Conservation (phyloP, 306 rosid species). For the Castanea crenata region DNA sequence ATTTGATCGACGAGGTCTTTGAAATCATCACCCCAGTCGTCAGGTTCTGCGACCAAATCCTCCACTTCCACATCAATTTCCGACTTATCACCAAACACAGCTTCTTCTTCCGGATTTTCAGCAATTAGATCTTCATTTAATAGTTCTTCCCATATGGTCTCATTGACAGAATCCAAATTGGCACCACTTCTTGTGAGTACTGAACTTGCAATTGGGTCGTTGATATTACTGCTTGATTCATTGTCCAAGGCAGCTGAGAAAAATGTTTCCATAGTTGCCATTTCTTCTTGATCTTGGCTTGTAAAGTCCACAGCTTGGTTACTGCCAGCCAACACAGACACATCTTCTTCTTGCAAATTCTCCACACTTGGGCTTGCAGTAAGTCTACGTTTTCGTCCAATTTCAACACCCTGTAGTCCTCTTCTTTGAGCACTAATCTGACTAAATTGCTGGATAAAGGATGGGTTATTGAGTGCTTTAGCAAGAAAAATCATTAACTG, state of each 20-base stretch:
- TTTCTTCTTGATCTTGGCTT: constrained; percentile 38
- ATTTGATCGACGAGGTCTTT: constrained; percentile 70
- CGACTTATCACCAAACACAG: constrained; percentile 39
- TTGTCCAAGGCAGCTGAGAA: constrained; percentile 42
- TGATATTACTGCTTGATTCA: constrained; percentile 47
- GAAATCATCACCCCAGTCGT: constrained; percentile 67
- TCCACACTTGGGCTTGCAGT: constrained; percentile 52
- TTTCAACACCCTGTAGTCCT: constrained; percentile 35
- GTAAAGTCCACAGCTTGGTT: constrained; percentile 18
- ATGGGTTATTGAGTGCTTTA: constrained; percentile 54
- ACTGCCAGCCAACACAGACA: constrained; percentile 15
- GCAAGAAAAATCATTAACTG: constrained; percentile 70
- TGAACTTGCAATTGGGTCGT: constrained; percentile 29
- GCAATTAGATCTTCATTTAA: constrained; percentile 51
- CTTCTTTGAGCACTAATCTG: constrained; percentile 36
- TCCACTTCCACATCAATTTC: constrained; percentile 54
- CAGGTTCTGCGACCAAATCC: constrained; percentile 36
- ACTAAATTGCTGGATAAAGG: constrained; percentile 44
- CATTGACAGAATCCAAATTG: constrained; percentile 30
- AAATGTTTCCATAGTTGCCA: constrained; percentile 39
- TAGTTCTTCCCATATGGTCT: constrained; percentile 58
- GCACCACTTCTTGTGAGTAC: constrained; percentile 22
- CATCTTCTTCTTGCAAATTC: constrained; percentile 48
- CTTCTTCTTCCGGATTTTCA: constrained; percentile 54
- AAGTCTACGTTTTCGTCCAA: constrained; percentile 66